Evolutionary conservation across 495 filamentous ascomycete genomes (phyloP), one percentile per base, ranked within the genome.

Genomic region (Talaromyces liani): DNA sequence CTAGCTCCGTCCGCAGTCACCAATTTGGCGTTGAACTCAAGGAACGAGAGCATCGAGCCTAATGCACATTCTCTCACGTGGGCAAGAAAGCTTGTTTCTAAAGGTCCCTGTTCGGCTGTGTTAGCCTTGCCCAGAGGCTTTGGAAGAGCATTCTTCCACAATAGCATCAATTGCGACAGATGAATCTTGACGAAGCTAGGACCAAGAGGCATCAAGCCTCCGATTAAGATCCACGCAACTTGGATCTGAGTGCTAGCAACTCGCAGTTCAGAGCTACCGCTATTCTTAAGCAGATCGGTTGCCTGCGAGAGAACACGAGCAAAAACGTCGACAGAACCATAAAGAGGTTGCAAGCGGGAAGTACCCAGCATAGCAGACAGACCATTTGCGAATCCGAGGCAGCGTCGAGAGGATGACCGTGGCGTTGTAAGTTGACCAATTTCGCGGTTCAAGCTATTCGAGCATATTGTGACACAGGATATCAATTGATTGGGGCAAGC

Each of bases 181-280:
- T 98, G 94, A 47, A 97, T 98, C 75, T 99, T 99, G 74, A 98
- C 93, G 72, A 99, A 99, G 71, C 96, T 97, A 5, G 95, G 95
- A 0, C 94, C 94, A 2, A 98, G 80, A 6, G 93, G 90, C 95
- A 98, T 98, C 25, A 99, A 76, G 0, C 94, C 94, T 36, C 94
- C 94, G 62, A 99, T 95, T 60, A 99, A 75, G 51, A 96, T 96
- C 94, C 94, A 99, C 20, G 94, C 93, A 5, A 98, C 92, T 68
- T 99, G 94, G 39, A 99, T 92, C 70, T 99, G 94, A 16, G 91
- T 96, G 67, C 89, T 89, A 18, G 93, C 93, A 55, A 93, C 87
- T 53, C 95, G 88, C 61, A 99, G 81, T 66, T 99, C 93, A 10
- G 91, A 93, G 67, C 88, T 91, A 33, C 92, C 88, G 74, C 93